phyloP scores from a whole-genome alignment of 2,329 filamentous ascomycete genomes.

The Ophiocordyceps camponoti-leonardi region DNA sequence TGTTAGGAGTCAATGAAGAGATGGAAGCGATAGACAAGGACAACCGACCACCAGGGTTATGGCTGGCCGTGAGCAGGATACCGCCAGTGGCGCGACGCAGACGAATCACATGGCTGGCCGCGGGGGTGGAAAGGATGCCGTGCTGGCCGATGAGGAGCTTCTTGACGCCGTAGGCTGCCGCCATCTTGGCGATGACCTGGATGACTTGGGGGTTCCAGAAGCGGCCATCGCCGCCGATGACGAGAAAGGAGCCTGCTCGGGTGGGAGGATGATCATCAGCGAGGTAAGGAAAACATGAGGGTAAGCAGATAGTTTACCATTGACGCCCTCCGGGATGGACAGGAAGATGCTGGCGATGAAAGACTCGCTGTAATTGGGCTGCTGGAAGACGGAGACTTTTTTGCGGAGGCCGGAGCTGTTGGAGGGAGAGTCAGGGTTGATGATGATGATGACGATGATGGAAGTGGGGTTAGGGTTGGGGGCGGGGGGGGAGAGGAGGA shows the following conservation, averaged over 20 bases:
- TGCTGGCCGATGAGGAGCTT: slow-evolving; percentile 93
- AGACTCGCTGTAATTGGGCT: slow-evolving; percentile 87
- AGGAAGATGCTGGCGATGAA: slow-evolving; percentile 90
- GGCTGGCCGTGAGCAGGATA: slow-evolving; percentile 90
- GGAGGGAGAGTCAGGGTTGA: not conserved
- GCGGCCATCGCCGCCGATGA: slow-evolving; percentile 93
- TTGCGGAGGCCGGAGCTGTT: slow-evolving; percentile 89
- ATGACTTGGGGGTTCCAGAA: slow-evolving; percentile 96
- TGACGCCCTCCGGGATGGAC: slow-evolving; percentile 84
- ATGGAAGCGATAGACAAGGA: not conserved
- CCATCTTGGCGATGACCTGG: slow-evolving; percentile 93
- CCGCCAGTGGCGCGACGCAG: slow-evolving; percentile 90
- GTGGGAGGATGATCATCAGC: slow-evolving; percentile 4
- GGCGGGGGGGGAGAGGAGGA: not conserved
- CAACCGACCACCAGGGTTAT: slow-evolving; percentile 80
- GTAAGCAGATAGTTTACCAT: slow-evolving; percentile 31
- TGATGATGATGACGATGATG: not conserved
- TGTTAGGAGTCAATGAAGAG: slow-evolving; percentile 1
- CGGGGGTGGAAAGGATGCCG: slow-evolving; percentile 91
- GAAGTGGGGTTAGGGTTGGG: not conserved
- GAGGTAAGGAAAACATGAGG: not conserved
- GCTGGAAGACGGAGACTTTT: slow-evolving; percentile 95
- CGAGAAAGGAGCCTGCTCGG: slow-evolving; percentile 55
- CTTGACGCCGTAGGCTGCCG: slow-evolving; percentile 94
- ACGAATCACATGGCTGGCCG: slow-evolving; percentile 88